phyloP scores from a whole-genome alignment of 306 rosid genomes.

The Lathyrus tuberosus region DNA sequence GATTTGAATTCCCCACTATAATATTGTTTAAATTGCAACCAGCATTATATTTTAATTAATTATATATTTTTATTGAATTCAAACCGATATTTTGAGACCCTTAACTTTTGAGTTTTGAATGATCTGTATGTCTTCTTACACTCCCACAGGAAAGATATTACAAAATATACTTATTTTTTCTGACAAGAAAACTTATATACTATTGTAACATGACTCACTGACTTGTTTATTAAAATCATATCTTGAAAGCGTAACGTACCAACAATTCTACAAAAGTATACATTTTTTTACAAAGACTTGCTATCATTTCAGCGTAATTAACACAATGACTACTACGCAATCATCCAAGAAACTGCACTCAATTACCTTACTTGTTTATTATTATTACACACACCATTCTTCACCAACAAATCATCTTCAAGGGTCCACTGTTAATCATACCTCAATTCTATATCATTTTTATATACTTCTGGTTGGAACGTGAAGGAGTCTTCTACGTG shows the following conservation, averaged over 20 bases:
- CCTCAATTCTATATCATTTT: background rate
- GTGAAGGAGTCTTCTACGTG: slow-evolving; percentile 1
- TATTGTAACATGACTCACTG: background rate
- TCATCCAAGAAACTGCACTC: slow-evolving; percentile 52
- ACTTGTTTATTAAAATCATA: slow-evolving; percentile 19
- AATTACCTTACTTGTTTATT: slow-evolving; percentile 9
- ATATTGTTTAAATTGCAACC: too few relatives aligned
- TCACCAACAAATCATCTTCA: slow-evolving; percentile 46
- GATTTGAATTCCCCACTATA: too few relatives aligned
- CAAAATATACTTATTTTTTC: too few relatives aligned
- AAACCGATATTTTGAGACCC: too few relatives aligned
- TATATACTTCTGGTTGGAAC: background rate
- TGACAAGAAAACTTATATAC: too few relatives aligned
- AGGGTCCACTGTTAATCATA: slow-evolving; percentile 41
- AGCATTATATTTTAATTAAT: too few relatives aligned
- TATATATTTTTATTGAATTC: too few relatives aligned
- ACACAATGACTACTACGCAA: slow-evolving; percentile 40
- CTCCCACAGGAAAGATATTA: too few relatives aligned
- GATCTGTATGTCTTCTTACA: too few relatives aligned
- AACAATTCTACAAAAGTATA: slow-evolving; percentile 22
- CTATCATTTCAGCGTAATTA: slow-evolving; percentile 54
- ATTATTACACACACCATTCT: slow-evolving; percentile 48
- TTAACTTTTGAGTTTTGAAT: too few relatives aligned
- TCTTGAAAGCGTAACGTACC: slow-evolving; percentile 39
- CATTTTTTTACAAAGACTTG: slow-evolving; percentile 6